Evolutionary conservation across 2,329 filamentous ascomycete species (phyloP).

Genomic region (Aspergillus sp.): DNA sequence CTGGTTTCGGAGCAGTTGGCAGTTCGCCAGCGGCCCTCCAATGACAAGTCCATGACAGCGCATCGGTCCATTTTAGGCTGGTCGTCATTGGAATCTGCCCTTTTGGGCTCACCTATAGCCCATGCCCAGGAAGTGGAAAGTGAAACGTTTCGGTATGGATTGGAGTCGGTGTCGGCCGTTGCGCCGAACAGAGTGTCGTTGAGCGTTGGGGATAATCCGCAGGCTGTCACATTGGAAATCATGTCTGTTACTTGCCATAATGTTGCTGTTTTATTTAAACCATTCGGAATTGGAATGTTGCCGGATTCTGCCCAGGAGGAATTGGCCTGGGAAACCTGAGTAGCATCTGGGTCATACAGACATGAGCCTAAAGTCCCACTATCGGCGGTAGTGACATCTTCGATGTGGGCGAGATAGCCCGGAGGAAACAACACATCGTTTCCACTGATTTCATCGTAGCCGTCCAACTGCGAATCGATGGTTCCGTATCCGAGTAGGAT

Average conservation of each 20-base stretch:
- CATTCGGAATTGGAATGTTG: conserved; percentile 21
- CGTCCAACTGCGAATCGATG: conserved; percentile 53
- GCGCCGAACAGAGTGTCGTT: conserved; percentile 51
- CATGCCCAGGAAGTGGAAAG: conserved; percentile 57
- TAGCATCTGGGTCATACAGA: conserved; percentile 43
- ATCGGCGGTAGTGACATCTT: conserved; percentile 27
- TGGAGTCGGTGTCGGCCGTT: conserved; percentile 46
- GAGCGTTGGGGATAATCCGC: conserved; percentile 57
- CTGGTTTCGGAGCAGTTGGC: conserved; percentile 47
- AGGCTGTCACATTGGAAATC: conserved; percentile 43
- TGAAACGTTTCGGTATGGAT: conserved; percentile 47
- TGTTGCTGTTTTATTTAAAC: conserved; percentile 19
- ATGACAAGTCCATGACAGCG: conserved; percentile 48
- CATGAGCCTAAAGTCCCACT: conserved; percentile 47
- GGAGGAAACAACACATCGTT: conserved; percentile 47
- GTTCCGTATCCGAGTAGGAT: conserved; percentile 53
- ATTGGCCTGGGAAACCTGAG: conserved; percentile 41
- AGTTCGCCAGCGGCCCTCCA: conserved; percentile 54
- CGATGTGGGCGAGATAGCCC: conserved; percentile 38
- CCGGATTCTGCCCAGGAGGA: conserved; percentile 49
- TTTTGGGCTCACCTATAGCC: conserved; percentile 52
- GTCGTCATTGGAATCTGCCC: conserved; percentile 31
- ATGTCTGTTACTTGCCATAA: conserved; percentile 28
- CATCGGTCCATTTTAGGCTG: conserved; percentile 45
- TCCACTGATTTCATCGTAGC: conserved; percentile 54